These are phyloP conservation scores for Botryobasidium botryosum DNA, from an alignment of 768 basidiomycete genomes.

Conservation along the genomic window DNA sequence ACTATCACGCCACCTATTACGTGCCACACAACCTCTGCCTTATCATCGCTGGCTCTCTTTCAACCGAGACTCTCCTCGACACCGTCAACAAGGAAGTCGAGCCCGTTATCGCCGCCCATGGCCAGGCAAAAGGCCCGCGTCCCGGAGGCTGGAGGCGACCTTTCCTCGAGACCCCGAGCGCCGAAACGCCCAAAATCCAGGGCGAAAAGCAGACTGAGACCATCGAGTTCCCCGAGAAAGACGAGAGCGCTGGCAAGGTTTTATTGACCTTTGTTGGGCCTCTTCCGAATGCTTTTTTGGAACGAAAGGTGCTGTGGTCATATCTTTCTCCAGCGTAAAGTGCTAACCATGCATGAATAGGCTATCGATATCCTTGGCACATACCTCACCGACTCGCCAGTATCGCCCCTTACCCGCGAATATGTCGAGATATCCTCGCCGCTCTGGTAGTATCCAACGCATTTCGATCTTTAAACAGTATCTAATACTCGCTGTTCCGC, in stretches of 20 bases:
- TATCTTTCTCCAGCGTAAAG: too few relatives aligned
- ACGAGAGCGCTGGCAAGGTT: slow-evolving; percentile 86
- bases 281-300: slow-evolving; percentile 47
- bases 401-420: slow-evolving; percentile 41
- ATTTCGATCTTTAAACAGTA: too few relatives aligned
- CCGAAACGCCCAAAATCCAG: slow-evolving; percentile 36
- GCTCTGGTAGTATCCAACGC: too few relatives aligned
- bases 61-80: slow-evolving; percentile 56
- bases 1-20: slow-evolving; percentile 81
- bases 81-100: slow-evolving; percentile 75
- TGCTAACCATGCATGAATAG: slow-evolving; percentile 24
- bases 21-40: slow-evolving; percentile 87
- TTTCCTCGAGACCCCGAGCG: slow-evolving; percentile 76
- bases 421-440: slow-evolving; percentile 85
- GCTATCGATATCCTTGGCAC: slow-evolving; percentile 74
- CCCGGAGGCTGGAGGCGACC: slow-evolving; percentile 85
- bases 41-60: slow-evolving; percentile 75
- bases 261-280: slow-evolving; percentile 68
- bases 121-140: slow-evolving; percentile 47
- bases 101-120: slow-evolving; percentile 59
- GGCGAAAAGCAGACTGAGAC: too few relatives aligned
- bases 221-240: slow-evolving; percentile 91
- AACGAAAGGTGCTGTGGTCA: slow-evolving; percentile 59
- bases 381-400: slow-evolving; percentile 75
- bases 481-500: too few relatives aligned